Evolutionary conservation across 148 eudicot species (phyloP), one percentile per base, ranked within the genome.

Genomic region (Rheum nobile): DNA sequence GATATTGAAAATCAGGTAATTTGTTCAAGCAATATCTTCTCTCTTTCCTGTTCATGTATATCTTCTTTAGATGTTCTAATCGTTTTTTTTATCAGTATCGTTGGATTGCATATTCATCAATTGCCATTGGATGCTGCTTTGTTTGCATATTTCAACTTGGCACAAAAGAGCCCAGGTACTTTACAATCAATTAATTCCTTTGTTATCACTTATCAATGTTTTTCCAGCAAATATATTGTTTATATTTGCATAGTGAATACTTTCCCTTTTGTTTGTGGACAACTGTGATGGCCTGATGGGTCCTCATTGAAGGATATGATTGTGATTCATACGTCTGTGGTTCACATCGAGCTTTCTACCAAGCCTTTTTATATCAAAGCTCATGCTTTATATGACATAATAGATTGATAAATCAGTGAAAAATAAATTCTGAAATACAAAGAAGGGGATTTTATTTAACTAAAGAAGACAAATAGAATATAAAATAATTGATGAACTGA

Each of bases 111-210:
- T 90, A 82, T 83, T 19, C 82, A 21, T 91, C 98, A 71, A 88
- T 95, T 77, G 78, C 81, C 74, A 80, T 95, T 44, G 98, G 96
- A 14, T 88, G 98, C 79, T 91, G 91, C 84, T 95, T 91, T 61
- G 91, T 95, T 67, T 83, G 78, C 76, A 59, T 95, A 78, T 95
- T 95, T 73, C 87, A 82, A 76, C 74, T 90, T 52, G 97, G 98
- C 41, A 95, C 93, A 17, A 86, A 84, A 79, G 97, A 95, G 85
- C 98, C 98, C 52, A 90, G 98, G 98, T 91, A 50, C 47, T 32
- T 2, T 9, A 1, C 38, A 5, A 16, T 63, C 9, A 14, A 63
- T 29, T 16, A 1, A 28, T 63, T 63, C 38, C 29, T 16, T 29
- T 4, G 1, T 31, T 61, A 1, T 57, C 3, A 0, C n/a, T n/a